Base-by-base conservation (phyloP, 2,329 filamentous ascomycete genomes). In the Fusarium torreyae region DNA sequence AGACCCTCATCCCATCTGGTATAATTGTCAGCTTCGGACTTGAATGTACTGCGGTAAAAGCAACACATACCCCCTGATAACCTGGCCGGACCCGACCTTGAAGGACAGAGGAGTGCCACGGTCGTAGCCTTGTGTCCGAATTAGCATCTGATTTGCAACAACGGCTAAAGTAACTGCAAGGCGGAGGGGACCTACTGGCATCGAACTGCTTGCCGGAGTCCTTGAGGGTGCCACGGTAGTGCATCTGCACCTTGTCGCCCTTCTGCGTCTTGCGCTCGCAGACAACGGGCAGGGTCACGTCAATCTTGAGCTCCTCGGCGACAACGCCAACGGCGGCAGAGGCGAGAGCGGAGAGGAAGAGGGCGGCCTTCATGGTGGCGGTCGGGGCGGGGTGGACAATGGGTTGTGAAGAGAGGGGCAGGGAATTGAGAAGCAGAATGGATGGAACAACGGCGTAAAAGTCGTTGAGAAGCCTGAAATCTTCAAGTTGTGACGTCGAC, bases 1-100 rank as follows among this genome's bases (percentile, higher is more conserved):
- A 98, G 87, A 50, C 95, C 95, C 78, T 97, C 82, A 75, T 98
- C 95, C 95, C 94, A 98, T 77, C 91, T 93, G 66, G 49, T 51
- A 40, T 28, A 44, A 54, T 38, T 60, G 63, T 77, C 44, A 74
- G 67, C 51, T 36, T 71, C 49, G 24, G 56, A 43, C 48, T 57
- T 45, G 49, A 45, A 59, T 62, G 24, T 39, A 56, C 60, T 31
- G 34, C 45, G 31, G 55, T 36, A 26, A 64, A 38, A 43, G 45
- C 43, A 53, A 55, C 22, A 66, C 88, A 75, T 78, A 93, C 90
- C 95, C 95, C 83, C 92, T 91, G 79, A 99, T 99, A 51, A 98
- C 96, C 79, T 92, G 88, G 44, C 94, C 93, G 24, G 83, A 82
- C 36, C 96, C 96, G 33, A 99, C 84, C 67, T 84, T 89, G 83